Evolutionary conservation across 2,329 filamentous ascomycete genomes (phyloP), one percentile per base, ranked within the genome.

Genomic region (Nothophaeocryptopus gaeumannii): DNA sequence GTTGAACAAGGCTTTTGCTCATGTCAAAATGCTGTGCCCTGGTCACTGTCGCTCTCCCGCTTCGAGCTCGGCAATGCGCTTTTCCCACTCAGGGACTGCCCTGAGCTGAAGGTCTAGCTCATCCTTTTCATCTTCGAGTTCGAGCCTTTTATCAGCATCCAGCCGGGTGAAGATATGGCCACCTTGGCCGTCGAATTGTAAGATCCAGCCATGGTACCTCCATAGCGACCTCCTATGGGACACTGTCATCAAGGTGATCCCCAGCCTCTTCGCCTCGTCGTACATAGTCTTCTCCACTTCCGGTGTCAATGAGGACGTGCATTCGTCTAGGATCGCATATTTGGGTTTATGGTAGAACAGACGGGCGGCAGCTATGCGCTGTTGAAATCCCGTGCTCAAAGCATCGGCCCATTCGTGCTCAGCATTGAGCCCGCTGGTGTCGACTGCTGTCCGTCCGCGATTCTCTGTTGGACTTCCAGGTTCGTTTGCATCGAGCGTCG

Each of bases 321-420:
- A 99, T 73, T 99, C 93, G 68, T 99, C 93, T 33, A 99, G 77
- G 59, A 99, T 99, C 9, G 93, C 93, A 69, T 96, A 97, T 61
- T 87, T 85, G 0, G 92, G 92, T 8, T 83, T 79, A 72, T 97
- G 92, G 71, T 97, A 97, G 72, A 96, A 96, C 13, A 96, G 79
- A 0, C 93, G 80, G 0, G 93, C 93, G 89, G 97, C 97, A 53
- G 93, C 93, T 15, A 99, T 88, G 45, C 93, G 86, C 74, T 99
- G 93, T 73, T 99, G 93, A 14, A 96, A 78, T 5, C 93, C 93
- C 10, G 89, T 89, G 0, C 89, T 95, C 26, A 99, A 80, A 1
- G 95, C 89, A 61, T 97, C 92, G 40, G 90, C 86, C 93, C 93
- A 99, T 73, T 97, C 92, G 45, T 92, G 90, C 71, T 96, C 90